These are phyloP conservation scores for Tarenaya hassleriana DNA, from an alignment of 345 rosid species.

Conservation along the genomic window DNA sequence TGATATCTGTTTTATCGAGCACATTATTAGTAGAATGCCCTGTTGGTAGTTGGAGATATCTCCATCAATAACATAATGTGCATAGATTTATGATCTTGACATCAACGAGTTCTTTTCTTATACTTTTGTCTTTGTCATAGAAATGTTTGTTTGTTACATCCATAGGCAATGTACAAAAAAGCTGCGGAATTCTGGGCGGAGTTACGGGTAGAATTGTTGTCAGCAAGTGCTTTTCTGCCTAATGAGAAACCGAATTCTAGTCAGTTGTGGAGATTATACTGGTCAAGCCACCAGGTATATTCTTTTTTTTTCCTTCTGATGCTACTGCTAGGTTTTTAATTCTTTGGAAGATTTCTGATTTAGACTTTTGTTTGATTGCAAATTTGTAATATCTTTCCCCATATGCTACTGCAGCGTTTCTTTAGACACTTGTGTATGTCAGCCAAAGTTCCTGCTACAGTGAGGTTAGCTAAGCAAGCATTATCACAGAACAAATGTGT, in stretches of 20 bases:
- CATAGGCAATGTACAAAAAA: constrained; percentile 81
- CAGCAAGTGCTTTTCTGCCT: constrained; percentile 68
- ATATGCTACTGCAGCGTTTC: constrained; percentile 65
- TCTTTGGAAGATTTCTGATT: not conserved
- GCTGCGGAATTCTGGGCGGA: constrained; percentile 99
- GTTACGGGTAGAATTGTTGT: constrained; percentile 84
- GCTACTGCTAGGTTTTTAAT: not conserved
- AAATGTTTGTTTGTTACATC: constrained; percentile 15
- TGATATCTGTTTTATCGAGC: constrained; percentile 15
- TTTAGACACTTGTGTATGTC: constrained; percentile 99
- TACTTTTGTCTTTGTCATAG: constrained; percentile 7
- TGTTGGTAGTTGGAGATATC: constrained; percentile 20
- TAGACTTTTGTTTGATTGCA: constrained; percentile 14
- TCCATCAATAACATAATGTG: not conserved
- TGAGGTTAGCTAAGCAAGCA: constrained; percentile 80
- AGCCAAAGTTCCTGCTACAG: constrained; percentile 92
- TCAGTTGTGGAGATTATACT: constrained; percentile 95
- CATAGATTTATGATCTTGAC: not conserved
- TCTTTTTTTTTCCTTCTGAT: constrained; percentile 17
- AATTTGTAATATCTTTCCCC: constrained; percentile 5
- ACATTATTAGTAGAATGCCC: constrained; percentile 6
- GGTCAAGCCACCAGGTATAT: constrained; percentile 97
- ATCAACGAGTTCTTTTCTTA: too few relatives aligned
- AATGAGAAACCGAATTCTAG: constrained; percentile 77
- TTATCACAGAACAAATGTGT: constrained; percentile 71